These are phyloP conservation scores for Themeda triandra DNA, from an alignment of 176 grass and related monocot species.

Conservation along the genomic window DNA sequence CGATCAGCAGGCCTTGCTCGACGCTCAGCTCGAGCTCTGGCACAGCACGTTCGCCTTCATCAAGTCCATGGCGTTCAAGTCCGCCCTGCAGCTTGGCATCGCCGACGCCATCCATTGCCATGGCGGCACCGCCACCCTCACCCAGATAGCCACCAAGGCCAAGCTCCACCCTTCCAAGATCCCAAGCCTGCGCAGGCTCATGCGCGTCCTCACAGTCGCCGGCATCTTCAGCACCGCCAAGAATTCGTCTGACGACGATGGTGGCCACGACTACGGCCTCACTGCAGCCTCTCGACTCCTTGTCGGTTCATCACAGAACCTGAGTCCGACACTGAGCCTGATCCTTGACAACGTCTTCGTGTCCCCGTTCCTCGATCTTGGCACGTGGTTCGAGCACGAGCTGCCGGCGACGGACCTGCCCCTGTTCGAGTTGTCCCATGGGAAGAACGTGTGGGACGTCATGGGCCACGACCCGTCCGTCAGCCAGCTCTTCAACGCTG, in stretches of 20 bases:
- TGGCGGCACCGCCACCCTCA: neutral
- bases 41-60: neutral
- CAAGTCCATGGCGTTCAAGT: neutral
- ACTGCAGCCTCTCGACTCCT: neutral
- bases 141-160: neutral
- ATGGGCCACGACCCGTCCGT: neutral
- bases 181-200: neutral
- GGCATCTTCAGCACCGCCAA: neutral
- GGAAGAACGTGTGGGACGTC: neutral
- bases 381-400: neutral
- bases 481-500: neutral
- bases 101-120: neutral
- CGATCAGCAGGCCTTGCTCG: neutral
- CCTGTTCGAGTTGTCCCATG: neutral
- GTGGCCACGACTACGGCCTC: neutral
- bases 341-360: neutral
- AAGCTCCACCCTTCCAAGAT: constrained; percentile 13
- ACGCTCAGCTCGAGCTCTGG: constrained; percentile 3
- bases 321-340: neutral
- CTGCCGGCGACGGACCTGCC: neutral
- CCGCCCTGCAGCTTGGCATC: neutral
- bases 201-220: neutral
- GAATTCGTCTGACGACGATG: neutral
- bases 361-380: neutral
- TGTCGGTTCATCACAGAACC: neutral